Evolutionary conservation across 2,329 filamentous ascomycete genomes (phyloP).

Genomic region (Colletotrichum sp.): DNA sequence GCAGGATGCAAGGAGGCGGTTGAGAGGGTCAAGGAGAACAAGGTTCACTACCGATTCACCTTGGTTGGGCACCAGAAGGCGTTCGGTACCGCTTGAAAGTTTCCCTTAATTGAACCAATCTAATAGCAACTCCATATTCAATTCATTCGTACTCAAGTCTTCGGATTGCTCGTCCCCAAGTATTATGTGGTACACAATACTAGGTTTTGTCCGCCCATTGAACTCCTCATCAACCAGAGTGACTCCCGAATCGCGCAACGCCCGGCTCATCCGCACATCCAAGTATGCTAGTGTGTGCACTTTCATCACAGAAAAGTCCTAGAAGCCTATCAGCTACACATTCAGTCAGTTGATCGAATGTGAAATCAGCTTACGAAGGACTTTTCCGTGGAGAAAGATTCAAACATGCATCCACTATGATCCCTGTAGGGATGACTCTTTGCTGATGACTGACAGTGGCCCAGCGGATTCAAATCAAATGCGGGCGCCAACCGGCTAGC

Average conservation of each 20-base stretch:
- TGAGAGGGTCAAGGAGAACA: slow-evolving; percentile 70
- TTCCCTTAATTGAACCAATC: neutral
- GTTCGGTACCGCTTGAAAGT: slow-evolving; percentile 42
- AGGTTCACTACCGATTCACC: slow-evolving; percentile 76
- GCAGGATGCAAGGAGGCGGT: slow-evolving; percentile 73
- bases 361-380: neutral
- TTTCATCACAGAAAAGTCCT: neutral
- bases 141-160: neutral
- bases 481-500: neutral
- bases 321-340: neutral
- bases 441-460: neutral
- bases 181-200: too few relatives aligned
- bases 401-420: neutral
- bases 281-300: neutral
- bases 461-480: neutral
- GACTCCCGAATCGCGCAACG: neutral
- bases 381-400: neutral
- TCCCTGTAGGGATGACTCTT: neutral
- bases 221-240: neutral
- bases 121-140: neutral
- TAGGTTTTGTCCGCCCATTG: neutral
- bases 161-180: neutral
- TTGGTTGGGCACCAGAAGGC: slow-evolving; percentile 71
- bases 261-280: neutral
- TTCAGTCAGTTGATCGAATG: neutral